Conservation (phyloP, 305 asterid genomes). For the Fraxinus platypoda region DNA sequence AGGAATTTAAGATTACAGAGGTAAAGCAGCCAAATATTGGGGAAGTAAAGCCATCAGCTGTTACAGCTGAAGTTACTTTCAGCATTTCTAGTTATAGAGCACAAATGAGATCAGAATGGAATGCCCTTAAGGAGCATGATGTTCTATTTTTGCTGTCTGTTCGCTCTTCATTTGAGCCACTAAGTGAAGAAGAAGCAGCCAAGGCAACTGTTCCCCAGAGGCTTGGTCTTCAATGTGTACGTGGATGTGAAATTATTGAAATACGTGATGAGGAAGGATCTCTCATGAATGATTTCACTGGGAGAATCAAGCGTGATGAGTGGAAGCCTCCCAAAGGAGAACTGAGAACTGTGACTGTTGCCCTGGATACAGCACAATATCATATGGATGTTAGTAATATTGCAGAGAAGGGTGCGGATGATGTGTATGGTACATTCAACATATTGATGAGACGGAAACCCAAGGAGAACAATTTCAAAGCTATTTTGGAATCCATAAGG, state of each 20-base stretch:
- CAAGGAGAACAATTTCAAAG: conserved; percentile 97
- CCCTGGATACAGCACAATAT: conserved; percentile 96
- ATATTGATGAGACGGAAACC: conserved; percentile 97
- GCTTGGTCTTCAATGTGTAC: conserved; percentile 93
- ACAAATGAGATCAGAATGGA: conserved; percentile 97
- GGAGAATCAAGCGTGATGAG: conserved; percentile 92
- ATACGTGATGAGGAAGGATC: conserved; percentile 94
- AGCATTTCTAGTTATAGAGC: conserved; percentile 93
- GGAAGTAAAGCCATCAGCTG: conserved; percentile 90
- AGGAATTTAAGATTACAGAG: conserved; percentile 69
- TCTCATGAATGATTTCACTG: conserved; percentile 97
- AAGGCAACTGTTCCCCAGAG: conserved; percentile 85
- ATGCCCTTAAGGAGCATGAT: conserved; percentile 94
- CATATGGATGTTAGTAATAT: conserved; percentile 95
- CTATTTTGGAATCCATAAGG: conserved; percentile 94
- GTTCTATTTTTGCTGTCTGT: conserved; percentile 85
- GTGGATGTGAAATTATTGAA: conserved; percentile 97
- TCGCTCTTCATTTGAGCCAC: conserved; percentile 87
- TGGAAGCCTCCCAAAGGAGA: conserved; percentile 99
- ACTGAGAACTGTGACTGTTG: conserved; percentile 81
- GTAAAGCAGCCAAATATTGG: conserved; percentile 97
- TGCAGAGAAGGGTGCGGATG: conserved; percentile 90
- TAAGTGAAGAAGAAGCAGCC: conserved; percentile 83
- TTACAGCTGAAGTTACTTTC: conserved; percentile 85
- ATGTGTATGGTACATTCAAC: conserved; percentile 82